Evolutionary conservation across 2,329 filamentous ascomycete species (phyloP).

Genomic region (Helotiales sp.): DNA sequence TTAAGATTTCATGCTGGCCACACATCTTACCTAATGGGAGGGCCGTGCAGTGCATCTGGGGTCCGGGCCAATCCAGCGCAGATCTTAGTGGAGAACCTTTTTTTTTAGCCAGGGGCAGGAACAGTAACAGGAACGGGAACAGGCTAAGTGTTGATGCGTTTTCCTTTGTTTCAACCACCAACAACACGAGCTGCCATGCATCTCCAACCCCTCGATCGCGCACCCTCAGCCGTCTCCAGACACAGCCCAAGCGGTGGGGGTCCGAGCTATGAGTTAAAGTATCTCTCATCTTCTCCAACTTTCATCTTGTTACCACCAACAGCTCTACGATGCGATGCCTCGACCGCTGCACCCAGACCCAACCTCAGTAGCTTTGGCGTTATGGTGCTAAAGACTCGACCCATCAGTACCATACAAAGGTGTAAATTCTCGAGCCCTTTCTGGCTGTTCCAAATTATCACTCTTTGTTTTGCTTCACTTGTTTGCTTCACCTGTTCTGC

Average conservation of each 20-base stretch:
- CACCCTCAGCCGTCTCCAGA: background rate
- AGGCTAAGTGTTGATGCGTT: background rate
- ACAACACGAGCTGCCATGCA: background rate
- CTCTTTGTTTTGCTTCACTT: slow-evolving; percentile 1
- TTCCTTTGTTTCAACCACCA: slow-evolving; percentile 1
- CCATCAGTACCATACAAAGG: too few relatives aligned
- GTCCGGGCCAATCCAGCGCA: background rate
- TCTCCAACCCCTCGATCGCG: background rate
- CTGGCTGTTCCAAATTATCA: background rate
- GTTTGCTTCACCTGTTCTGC: background rate
- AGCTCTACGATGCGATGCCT: background rate
- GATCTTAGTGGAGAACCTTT: background rate
- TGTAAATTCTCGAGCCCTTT: too few relatives aligned
- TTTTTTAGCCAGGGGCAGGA: background rate
- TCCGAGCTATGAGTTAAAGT: background rate
- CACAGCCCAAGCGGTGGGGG: background rate
- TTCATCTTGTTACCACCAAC: background rate
- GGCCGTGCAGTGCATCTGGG: background rate
- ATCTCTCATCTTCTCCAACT: background rate
- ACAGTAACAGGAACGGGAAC: too few relatives aligned
- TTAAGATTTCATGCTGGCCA: background rate
- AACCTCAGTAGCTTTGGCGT: background rate
- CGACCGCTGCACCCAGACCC: background rate
- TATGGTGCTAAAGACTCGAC: background rate
- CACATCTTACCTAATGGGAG: background rate